phyloP scores from a whole-genome alignment of 805 yeast genomes.

The Yarrowia sp. region DNA sequence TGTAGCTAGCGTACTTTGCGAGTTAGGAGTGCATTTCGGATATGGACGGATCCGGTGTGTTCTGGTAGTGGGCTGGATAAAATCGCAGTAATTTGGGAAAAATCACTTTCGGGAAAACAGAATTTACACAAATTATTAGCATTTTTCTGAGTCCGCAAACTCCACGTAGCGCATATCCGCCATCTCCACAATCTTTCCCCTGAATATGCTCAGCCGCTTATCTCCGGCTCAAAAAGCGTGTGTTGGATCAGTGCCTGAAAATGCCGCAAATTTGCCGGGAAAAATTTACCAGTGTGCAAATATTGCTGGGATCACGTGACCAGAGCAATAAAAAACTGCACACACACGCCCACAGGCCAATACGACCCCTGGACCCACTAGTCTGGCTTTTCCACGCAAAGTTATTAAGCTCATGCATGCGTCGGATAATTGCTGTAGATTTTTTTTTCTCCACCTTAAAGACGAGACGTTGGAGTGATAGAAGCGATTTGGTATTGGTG shows the following conservation, averaged over 20 bases:
- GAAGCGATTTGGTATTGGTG: neutral
- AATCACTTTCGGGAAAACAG: no score
- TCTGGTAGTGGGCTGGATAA: no score
- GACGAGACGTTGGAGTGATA: neutral
- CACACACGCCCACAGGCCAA: no score
- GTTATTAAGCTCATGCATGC: conserved; percentile 10
- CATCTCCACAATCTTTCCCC: neutral
- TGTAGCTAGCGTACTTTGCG: neutral
- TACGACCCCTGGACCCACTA: no score
- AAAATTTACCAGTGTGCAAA: no score
- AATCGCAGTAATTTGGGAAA: no score
- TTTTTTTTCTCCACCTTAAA: conserved; percentile 13
- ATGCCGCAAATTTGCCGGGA: no score
- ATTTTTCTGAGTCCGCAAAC: neutral
- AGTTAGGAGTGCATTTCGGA: neutral
- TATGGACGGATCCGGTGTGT: no score
- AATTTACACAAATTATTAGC: neutral
- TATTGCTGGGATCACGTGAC: no score
- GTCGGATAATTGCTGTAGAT: conserved; percentile 21
- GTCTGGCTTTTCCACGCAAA: neutral
- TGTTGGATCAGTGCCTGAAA: no score
- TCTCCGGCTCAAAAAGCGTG: neutral
- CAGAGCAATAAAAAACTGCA: no score
- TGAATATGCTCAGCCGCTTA: conserved; percentile 13
- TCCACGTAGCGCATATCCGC: neutral